Percentiles rank a stretch among this genome's conserved stretches.
Evolutionary conservation across 306 rosid species (phyloP).

Genomic region (Fagus sylvatica): DNA sequence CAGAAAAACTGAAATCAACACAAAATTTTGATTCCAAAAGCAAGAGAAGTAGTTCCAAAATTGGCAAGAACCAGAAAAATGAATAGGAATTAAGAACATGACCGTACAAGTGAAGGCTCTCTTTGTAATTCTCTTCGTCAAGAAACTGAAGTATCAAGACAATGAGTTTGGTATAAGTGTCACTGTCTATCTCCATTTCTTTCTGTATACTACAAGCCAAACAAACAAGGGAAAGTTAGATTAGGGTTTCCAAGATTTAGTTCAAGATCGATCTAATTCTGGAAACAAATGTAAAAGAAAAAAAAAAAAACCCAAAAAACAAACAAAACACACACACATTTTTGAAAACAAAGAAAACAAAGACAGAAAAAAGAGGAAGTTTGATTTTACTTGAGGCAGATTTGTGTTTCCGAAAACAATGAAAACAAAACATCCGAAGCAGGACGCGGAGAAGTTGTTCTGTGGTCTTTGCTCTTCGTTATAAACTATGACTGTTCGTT

Average conservation of each 20-base stretch:
- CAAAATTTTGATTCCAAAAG: too few relatives aligned
- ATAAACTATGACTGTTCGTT: too few relatives aligned
- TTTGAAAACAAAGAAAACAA: too few relatives aligned
- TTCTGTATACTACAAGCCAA: not conserved
- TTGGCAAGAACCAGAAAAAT: too few relatives aligned
- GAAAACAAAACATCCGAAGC: too few relatives aligned
- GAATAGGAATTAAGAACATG: not conserved
- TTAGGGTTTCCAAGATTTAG: slow-evolving; percentile 15
- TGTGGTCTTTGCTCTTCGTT: too few relatives aligned
- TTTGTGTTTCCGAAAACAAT: too few relatives aligned
- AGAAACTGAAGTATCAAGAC: slow-evolving; percentile 25
- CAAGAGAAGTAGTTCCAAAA: too few relatives aligned
- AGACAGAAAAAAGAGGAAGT: too few relatives aligned
- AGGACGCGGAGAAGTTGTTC: too few relatives aligned
- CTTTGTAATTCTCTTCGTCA: slow-evolving; percentile 18
- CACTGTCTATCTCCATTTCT: slow-evolving; percentile 3
- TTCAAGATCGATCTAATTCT: not conserved
- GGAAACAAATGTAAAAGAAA: not conserved
- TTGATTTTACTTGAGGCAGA: too few relatives aligned
- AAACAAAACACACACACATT: not conserved
- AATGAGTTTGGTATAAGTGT: slow-evolving; percentile 1
- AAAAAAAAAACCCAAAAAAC: not conserved
- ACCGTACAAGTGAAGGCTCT: slow-evolving; percentile 30
- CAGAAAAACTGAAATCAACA: too few relatives aligned
- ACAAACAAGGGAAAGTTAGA: not conserved